Conservation (phyloP, 179 eudicot genomes). For the Actinidia chinensis region DNA sequence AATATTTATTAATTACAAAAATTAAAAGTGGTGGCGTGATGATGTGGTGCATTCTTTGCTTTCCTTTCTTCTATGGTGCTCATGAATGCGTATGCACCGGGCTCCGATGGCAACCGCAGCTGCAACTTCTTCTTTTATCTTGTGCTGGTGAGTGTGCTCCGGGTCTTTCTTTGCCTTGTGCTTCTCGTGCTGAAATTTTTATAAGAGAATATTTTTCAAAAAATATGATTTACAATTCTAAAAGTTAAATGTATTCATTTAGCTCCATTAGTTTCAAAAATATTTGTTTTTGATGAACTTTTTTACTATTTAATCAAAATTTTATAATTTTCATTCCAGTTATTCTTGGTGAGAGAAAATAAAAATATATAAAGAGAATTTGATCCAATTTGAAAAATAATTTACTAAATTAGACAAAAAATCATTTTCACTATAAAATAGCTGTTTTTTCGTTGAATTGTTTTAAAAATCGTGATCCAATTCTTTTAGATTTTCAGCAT, state of each 20-base stretch:
- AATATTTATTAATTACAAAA: background rate
- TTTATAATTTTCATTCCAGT: too few species aligned
- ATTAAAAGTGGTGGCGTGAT: slow-evolving; percentile 17
- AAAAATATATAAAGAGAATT: background rate
- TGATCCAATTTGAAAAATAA: too few species aligned
- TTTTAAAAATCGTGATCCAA: too few species aligned
- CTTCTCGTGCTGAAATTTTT: slow-evolving; percentile 37
- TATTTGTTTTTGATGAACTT: too few species aligned
- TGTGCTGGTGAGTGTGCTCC: slow-evolving; percentile 40
- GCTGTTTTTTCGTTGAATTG: too few species aligned
- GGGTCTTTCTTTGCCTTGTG: slow-evolving; percentile 45
- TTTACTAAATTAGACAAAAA: too few species aligned
- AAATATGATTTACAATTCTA: too few species aligned
- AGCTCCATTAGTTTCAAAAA: too few species aligned
- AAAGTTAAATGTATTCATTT: too few species aligned
- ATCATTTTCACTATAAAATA: too few species aligned
- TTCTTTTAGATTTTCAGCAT: too few species aligned
- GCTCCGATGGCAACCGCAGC: slow-evolving; percentile 34
- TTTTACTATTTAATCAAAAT: too few species aligned
- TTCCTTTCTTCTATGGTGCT: slow-evolving; percentile 46
- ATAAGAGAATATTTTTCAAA: background rate
- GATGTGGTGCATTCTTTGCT: slow-evolving; percentile 21
- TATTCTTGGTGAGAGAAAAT: background rate
- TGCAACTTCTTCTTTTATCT: slow-evolving; percentile 40
- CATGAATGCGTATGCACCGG: slow-evolving; percentile 35